Base-by-base conservation (phyloP, 169 alveolate genomes). In the Cryptosporidium meleagridis region DNA sequence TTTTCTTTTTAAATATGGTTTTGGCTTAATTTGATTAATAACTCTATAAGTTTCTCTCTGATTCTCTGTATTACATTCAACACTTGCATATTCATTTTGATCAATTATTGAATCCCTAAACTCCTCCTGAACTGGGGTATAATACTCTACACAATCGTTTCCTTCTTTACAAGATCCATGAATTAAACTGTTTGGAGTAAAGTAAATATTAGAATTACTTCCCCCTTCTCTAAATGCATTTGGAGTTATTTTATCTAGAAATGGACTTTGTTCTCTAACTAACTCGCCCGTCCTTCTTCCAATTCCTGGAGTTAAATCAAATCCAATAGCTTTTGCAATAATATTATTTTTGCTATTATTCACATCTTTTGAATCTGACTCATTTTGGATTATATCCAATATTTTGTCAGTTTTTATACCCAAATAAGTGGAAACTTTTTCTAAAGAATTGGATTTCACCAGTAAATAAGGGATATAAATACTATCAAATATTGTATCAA, bases 1-100 rank as follows among this genome's bases (percentile, higher is more conserved):
- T 29, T 80, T 80, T 45, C 89, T 80, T 31, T 80, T 80, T 5
- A 80, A 51, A 26, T 80, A 80, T 5, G 89, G 89, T 18, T 53
- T 80, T 12, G 89, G 89, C 44, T 65, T 80, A 3, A 80, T 12
- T 67, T 67, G 73, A 26, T 21, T 33, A 14, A 7, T 10, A n/a
- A 21, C 2, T 10, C 35, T 55, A 16, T 55, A 21, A n/a, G 37
- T 26, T 23, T 1, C 23, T n/a, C 35, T 37, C 12, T 55, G 67
- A 12, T 65, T 65, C 72, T 65, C 72, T 33, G 21, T 14, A 48
- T 31, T 31, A 31, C 14, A 16, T 48, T 48, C 55, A 5, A 14
- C 55, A 14, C 18, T 48, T 48, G 23, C 55, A 21, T 48, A 48
- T 7, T 16, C 55, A 48, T 12, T 14, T 14, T 48, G n/a, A 3